phyloP scores from a whole-genome alignment of 768 basidiomycete genomes.

The Mycena epipterygia region DNA sequence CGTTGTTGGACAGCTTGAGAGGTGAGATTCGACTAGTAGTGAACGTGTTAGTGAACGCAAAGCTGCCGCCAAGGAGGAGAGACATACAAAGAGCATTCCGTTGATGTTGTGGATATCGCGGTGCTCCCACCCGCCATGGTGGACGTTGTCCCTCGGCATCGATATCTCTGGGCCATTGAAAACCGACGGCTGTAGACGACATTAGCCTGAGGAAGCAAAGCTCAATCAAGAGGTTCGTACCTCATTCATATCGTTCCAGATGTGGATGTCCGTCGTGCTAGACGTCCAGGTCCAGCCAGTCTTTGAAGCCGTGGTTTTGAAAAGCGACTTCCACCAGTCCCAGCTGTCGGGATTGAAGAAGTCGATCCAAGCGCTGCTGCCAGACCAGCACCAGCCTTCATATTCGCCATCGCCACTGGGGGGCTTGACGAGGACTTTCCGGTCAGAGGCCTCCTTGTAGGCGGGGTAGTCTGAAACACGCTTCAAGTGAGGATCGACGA shows the following conservation, averaged over 20 bases:
- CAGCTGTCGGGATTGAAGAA: conserved; percentile 93
- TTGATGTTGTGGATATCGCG: conserved; percentile 98
- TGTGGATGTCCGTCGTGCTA: conserved; percentile 87
- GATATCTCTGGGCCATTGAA: conserved; percentile 98
- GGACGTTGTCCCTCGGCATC: conserved; percentile 76
- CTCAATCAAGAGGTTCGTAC: conserved; percentile 53
- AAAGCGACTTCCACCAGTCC: conserved; percentile 92
- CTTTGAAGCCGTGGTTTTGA: conserved; percentile 69
- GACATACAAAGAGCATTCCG: conserved; percentile 89
- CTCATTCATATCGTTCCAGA: conserved; percentile 99
- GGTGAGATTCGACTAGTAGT: conserved; percentile 82
- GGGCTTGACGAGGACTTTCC: conserved; percentile 86
- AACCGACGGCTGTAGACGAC: conserved; percentile 83
- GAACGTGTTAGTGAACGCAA: background rate
- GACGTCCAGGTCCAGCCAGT: conserved; percentile 82
- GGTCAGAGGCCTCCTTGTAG: conserved; percentile 87
- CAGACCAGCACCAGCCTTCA: conserved; percentile 99
- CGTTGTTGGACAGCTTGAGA: conserved; percentile 84
- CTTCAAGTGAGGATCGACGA: conserved; percentile 97
- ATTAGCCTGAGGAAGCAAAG: background rate
- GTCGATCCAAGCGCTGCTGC: conserved; percentile 96
- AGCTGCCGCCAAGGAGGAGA: background rate
- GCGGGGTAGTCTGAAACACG: conserved; percentile 83
- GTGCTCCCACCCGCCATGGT: conserved; percentile 97
- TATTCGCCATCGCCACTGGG: conserved; percentile 86